Base-by-base conservation (phyloP, 805 yeast species). In the Candida rishiriensis region DNA sequence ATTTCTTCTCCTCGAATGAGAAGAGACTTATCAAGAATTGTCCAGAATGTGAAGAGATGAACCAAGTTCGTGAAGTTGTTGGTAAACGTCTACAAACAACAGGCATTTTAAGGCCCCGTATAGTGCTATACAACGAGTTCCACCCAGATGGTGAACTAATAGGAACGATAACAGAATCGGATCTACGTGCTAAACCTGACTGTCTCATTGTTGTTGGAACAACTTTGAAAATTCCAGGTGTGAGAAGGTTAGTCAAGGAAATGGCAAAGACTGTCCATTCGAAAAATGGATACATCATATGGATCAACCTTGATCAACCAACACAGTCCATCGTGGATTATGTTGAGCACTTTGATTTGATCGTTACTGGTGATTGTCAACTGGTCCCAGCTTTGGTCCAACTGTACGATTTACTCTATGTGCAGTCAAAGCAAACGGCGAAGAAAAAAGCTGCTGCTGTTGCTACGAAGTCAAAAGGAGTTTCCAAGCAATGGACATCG, bases 81-180 rank as follows among this genome's bases (percentile, higher is more conserved):
- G 80, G 96, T 50, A 66, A 86, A 66, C 80, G 82, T 53, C 67
- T 68, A 42, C 90, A 66, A 70, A 88, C 75, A 1, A 58, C 75
- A 6, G 89, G 89, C 3, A 67, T 73, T 40, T 57, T 83, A 34
- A 69, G 87, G 47, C 88, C 89, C 2, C 66, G 85, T 52, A 78
- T 83, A 28, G 85, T 83, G 2, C 60, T 83, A 10, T 83, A 90
- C 70, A 73, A 86, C 68, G 88, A 89, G 55, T 71, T 73, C 44
- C 86, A 89, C 58, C 96, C 96, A 1, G 95, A 88, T 60, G 89
- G 93, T 49, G 95, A 91, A 37, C 77, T 83, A 28, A 88, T 89
- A 39, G 96, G 96, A 0, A 78, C 79, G 41, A 77, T 85, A 3
- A 76, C 88, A 5, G 83, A 83, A 14, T 52, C 71, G 2, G 97